Evolutionary conservation across 2,329 filamentous ascomycete species (phyloP).

Genomic region (Chaetomium sp.): DNA sequence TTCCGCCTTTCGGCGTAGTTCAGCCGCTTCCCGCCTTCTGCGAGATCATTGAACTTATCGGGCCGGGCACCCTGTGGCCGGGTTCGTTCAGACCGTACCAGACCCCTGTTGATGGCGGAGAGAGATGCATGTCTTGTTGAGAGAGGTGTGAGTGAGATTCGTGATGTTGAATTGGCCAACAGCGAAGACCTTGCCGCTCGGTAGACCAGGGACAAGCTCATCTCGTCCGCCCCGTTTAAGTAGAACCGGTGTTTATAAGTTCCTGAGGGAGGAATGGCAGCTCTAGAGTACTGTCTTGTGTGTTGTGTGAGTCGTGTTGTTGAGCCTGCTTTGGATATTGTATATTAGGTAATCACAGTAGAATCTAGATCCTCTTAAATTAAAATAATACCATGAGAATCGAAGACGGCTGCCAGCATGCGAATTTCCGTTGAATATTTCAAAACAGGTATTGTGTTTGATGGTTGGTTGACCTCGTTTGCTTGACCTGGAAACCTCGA

Average conservation of each 20-base stretch:
- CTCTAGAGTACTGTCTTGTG: not conserved
- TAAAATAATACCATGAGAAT: not conserved
- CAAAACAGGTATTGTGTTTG: not conserved
- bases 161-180: constrained; percentile 4
- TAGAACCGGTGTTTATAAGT: not conserved
- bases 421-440: not conserved
- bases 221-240: constrained; percentile 12
- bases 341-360: not conserved
- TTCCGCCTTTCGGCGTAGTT: constrained; percentile 37
- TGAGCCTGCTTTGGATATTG: not conserved
- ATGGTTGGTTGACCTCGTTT: not conserved
- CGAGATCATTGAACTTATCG: constrained; percentile 4
- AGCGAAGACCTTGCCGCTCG: constrained; percentile 27
- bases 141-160: constrained; percentile 19
- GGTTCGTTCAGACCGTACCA: constrained; percentile 50
- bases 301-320: not conserved
- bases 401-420: not conserved
- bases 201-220: constrained; percentile 28
- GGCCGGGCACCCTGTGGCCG: constrained; percentile 39
- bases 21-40: constrained; percentile 33
- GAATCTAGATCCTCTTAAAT: not conserved
- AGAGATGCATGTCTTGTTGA: constrained; percentile 55
- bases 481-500: not conserved
- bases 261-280: not conserved
- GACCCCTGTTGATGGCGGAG: constrained; percentile 69